Conservation (phyloP, 345 rosid species). For the Psidium friedrichsthalianum region DNA sequence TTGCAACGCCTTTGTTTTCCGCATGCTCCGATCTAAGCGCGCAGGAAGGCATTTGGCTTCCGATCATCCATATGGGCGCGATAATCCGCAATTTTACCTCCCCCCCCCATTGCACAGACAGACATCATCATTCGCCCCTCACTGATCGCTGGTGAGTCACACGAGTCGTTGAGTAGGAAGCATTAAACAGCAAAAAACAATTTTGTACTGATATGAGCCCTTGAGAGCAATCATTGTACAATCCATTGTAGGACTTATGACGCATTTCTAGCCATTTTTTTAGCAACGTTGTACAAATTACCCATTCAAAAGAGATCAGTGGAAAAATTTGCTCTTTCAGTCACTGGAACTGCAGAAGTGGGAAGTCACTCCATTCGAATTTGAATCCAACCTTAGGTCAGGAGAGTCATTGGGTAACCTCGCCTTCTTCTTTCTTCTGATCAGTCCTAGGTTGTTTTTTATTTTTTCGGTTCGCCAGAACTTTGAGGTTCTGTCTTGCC, state of each 20-base stretch:
- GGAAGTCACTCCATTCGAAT: not conserved
- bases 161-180: too few species aligned
- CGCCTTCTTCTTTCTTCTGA: too few species aligned
- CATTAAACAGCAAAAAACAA: too few species aligned
- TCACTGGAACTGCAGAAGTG: not conserved
- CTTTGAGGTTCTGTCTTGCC: too few species aligned
- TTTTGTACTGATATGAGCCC: not conserved
- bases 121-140: too few species aligned
- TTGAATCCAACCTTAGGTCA: not conserved
- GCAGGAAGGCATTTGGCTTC: conserved; percentile 32
- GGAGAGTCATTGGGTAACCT: not conserved
- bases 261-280: not conserved
- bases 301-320: not conserved
- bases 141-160: too few species aligned
- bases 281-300: not conserved
- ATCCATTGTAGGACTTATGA: too few species aligned
- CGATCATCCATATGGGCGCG: conserved; percentile 29
- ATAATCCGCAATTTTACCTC: too few species aligned
- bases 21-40: conserved; percentile 13
- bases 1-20: conserved; percentile 22
- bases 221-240: too few species aligned
- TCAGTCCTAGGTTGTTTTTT: too few species aligned
- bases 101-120: too few species aligned
- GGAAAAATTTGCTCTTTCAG: not conserved
- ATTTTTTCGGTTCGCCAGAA: too few species aligned